These are phyloP conservation scores for Heliamphora exappendiculata DNA, from an alignment of 148 eudicot species.

Conservation along the genomic window DNA sequence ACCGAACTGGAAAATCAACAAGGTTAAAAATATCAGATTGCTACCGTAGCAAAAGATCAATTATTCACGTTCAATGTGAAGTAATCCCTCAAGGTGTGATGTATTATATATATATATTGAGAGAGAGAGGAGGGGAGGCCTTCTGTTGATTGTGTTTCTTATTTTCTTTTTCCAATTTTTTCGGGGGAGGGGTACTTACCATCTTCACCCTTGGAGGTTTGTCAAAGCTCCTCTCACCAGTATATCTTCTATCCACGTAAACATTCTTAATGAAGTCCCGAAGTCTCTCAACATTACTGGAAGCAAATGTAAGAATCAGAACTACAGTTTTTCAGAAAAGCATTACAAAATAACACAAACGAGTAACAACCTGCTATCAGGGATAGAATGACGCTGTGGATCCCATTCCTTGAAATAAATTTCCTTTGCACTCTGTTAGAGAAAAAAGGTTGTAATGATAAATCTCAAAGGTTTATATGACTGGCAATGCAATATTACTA, in stretches of 20 bases:
- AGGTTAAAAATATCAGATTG: neutral
- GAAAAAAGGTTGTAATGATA: slow-evolving; percentile 7
- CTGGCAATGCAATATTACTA: neutral
- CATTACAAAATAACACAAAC: neutral
- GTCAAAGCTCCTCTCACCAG: slow-evolving; percentile 72
- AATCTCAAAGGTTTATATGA: slow-evolving; percentile 1
- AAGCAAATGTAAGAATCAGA: slow-evolving; percentile 20
- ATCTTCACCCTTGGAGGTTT: slow-evolving; percentile 59
- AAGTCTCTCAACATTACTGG: slow-evolving; percentile 76
- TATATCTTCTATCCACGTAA: slow-evolving; percentile 83
- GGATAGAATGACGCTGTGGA: slow-evolving; percentile 53
- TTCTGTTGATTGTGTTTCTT: neutral
- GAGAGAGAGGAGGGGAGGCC: too few species aligned
- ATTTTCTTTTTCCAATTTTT: neutral
- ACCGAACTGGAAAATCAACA: neutral
- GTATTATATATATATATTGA: too few species aligned
- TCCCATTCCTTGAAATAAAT: slow-evolving; percentile 94
- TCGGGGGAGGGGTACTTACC: slow-evolving; percentile 27
- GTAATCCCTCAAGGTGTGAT: neutral
- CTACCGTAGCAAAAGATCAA: too few species aligned
- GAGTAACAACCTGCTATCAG: slow-evolving; percentile 72
- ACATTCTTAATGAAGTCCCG: slow-evolving; percentile 91
- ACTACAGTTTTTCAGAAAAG: neutral
- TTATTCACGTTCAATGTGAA: too few species aligned
- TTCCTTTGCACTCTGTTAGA: slow-evolving; percentile 66